phyloP scores from a whole-genome alignment of 306 rosid genomes.

The Cucurbita argyrosperma region DNA sequence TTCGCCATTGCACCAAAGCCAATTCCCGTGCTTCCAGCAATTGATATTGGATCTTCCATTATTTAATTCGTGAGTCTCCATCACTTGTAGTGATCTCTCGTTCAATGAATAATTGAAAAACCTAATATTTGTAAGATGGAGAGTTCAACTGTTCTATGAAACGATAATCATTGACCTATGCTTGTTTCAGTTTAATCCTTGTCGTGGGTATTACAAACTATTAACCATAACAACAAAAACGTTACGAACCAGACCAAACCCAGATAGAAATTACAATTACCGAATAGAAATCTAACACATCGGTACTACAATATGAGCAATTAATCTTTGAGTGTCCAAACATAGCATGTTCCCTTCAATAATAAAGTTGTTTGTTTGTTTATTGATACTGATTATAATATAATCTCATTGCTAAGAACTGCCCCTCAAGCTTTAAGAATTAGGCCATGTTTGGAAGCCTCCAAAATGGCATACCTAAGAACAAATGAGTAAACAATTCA shows the following conservation, averaged over 20 bases:
- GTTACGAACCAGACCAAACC: neutral
- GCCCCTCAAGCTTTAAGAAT: slow-evolving; percentile 3
- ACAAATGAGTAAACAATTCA: slow-evolving; percentile 10
- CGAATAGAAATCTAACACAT: neutral
- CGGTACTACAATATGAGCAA: neutral
- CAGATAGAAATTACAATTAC: neutral
- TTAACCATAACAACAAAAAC: neutral
- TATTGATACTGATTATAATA: neutral
- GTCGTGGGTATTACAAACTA: too few species aligned
- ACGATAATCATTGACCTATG: too few species aligned
- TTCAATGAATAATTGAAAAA: too few species aligned
- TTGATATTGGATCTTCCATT: too few species aligned
- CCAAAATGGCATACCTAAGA: slow-evolving; percentile 1
- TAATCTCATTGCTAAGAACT: neutral
- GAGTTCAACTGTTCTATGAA: too few species aligned
- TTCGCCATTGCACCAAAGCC: too few species aligned
- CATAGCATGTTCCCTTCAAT: slow-evolving; percentile 21
- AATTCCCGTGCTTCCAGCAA: too few species aligned
- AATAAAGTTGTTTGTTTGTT: neutral
- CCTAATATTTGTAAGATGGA: too few species aligned
- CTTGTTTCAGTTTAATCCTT: too few species aligned
- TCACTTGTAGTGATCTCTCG: too few species aligned
- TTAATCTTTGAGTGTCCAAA: slow-evolving; percentile 20
- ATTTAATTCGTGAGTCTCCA: too few species aligned
- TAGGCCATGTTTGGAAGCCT: slow-evolving; percentile 7